phyloP scores from a whole-genome alignment of 306 rosid genomes.

The Prunus campanulata region DNA sequence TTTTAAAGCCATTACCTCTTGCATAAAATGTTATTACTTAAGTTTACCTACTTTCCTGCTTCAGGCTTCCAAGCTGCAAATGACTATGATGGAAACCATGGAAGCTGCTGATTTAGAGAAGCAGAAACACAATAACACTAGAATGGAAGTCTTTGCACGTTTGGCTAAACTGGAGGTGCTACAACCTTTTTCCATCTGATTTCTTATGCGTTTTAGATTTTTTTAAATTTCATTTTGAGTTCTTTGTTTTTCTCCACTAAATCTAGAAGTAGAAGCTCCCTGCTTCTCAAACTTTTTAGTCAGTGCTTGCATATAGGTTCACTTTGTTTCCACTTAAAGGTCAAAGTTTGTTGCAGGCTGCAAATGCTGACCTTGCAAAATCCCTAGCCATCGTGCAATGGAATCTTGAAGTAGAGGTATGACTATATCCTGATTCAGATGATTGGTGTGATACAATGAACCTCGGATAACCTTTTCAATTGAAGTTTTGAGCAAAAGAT shows the following conservation, averaged over 20 bases:
- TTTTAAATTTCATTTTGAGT: background rate
- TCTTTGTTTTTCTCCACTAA: background rate
- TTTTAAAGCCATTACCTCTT: background rate
- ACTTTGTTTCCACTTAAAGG: slow-evolving; percentile 32
- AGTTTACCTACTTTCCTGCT: slow-evolving; percentile 17
- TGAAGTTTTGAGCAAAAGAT: background rate
- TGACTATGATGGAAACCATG: slow-evolving; percentile 88
- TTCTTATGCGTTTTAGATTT: background rate
- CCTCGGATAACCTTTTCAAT: background rate
- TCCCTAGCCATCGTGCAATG: slow-evolving; percentile 80
- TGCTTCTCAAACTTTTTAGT: slow-evolving; percentile 23
- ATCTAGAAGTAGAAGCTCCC: slow-evolving; percentile 2
- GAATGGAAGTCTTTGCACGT: slow-evolving; percentile 76
- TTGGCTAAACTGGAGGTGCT: slow-evolving; percentile 87
- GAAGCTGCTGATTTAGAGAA: slow-evolving; percentile 95
- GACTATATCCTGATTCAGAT: slow-evolving; percentile 35
- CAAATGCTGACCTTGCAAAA: slow-evolving; percentile 92
- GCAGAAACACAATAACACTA: slow-evolving; percentile 88
- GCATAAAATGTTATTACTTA: slow-evolving; percentile 7
- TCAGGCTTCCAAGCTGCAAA: slow-evolving; percentile 92
- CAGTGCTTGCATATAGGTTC: slow-evolving; percentile 21
- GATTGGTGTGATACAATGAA: background rate
- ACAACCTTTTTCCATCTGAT: slow-evolving; percentile 15
- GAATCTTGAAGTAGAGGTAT: slow-evolving; percentile 90
- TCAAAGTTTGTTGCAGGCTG: slow-evolving; percentile 67